phyloP scores from a whole-genome alignment of 2,329 filamentous ascomycete genomes.

The Colletotrichum theobromicola region DNA sequence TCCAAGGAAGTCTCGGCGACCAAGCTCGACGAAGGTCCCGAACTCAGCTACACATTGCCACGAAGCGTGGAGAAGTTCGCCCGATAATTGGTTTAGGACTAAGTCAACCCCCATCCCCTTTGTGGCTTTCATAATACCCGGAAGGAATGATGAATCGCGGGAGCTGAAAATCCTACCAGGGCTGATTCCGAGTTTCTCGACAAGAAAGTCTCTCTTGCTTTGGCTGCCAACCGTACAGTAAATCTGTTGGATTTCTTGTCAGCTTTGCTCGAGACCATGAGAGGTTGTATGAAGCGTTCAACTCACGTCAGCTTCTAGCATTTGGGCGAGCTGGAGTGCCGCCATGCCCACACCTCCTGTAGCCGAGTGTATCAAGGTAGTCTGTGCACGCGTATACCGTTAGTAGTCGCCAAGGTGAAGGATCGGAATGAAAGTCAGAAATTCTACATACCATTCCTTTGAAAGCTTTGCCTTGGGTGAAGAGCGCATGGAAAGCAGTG shows the following conservation, averaged over 20 bases:
- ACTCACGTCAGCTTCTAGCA: conserved; percentile 22
- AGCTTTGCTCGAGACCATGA: background rate
- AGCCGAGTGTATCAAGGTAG: conserved; percentile 20
- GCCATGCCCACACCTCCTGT: background rate
- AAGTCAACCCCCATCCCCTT: conserved; percentile 33
- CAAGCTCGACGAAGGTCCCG: conserved; percentile 51
- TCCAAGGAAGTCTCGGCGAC: conserved; percentile 45
- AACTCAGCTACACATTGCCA: conserved; percentile 50
- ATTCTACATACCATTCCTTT: background rate
- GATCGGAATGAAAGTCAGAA: background rate
- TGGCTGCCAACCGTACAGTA: conserved; percentile 4
- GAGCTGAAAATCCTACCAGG: background rate
- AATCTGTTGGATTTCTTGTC: background rate
- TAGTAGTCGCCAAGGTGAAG: background rate
- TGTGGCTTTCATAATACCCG: background rate
- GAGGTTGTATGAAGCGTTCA: background rate
- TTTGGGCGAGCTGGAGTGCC: background rate
- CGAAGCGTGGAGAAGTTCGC: conserved; percentile 45
- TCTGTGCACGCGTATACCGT: conserved; percentile 22
- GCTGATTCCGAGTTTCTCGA: background rate
- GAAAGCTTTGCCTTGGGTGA: conserved; percentile 15
- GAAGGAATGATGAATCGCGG: background rate
- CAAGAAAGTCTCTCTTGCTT: background rate
- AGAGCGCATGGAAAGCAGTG: conserved; percentile 32
- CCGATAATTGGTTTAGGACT: conserved; percentile 46